Evolutionary conservation across 2,329 filamentous ascomycete species (phyloP), one percentile per base, ranked within the genome.

Genomic region (Fusarium foetens): DNA sequence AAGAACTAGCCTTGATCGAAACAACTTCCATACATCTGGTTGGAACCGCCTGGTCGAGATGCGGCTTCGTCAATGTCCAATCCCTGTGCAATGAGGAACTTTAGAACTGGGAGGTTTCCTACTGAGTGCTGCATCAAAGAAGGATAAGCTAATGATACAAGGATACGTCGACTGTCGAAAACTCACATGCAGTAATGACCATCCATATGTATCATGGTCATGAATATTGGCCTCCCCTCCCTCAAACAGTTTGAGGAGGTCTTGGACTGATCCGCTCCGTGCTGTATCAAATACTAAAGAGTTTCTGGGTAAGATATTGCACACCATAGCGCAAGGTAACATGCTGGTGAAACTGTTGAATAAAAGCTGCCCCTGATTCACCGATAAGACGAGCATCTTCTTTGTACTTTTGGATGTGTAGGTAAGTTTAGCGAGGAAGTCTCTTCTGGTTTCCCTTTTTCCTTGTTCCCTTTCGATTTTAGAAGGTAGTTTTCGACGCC

Each of bases 401-500:
- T 43, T 33, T 14, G 35, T 39, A 0, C 21, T 39, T 4, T n/a
- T 49, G 0, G 62, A 59, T 7, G 16, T 43, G 14, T 60, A 49
- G 0, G 55, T 53, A 2, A 66, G n/a, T 13, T 23, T 54, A 2
- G 61, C 52, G 0, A 21, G 0, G 9, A 67, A 60, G 0, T 39
- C 59, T 9, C 51, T 51, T 10, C 36, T 5, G 3, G 17, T 0
- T 17, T 1, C 3, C 0, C 0, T 7, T 8, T 17, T 4, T 3
- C 2, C 5, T 0, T 14, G 6, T 6, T 10, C 0, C 0, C 5
- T 19, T 23, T 1, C 4, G 3, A 2, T 0, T 0, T 4, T 1
- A 8, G 7, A 6, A 5, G 8, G 1, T 5, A 0, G 0, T 3
- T 31, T 48, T 14, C 16, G 29, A 10, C 9, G 25, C 10, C 61